Conservation (phyloP, 2,329 filamentous ascomycete species). For the Arthrobotrys sphaeroides region DNA sequence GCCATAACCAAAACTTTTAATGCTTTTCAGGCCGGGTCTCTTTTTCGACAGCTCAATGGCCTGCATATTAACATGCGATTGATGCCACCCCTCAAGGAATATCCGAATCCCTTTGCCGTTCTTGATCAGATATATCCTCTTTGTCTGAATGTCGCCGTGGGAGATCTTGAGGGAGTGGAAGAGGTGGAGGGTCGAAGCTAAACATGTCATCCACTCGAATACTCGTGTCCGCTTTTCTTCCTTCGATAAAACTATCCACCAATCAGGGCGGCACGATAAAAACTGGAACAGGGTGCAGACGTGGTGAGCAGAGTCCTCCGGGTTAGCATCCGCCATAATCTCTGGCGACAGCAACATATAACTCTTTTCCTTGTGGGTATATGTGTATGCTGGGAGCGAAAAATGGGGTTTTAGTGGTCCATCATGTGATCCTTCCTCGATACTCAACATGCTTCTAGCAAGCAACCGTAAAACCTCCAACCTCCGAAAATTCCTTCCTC, state of each 20-base stretch:
- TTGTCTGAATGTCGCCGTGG: conserved; percentile 42
- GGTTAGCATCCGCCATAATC: conserved; percentile 20
- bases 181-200: conserved; percentile 38
- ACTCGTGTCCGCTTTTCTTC: conserved; percentile 38
- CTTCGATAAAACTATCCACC: conserved; percentile 44
- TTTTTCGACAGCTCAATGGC: conserved; percentile 35
- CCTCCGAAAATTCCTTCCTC: conserved; percentile 38
- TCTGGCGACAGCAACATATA: conserved; percentile 34
- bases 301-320: conserved; percentile 26
- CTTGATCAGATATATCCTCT: conserved; percentile 28
- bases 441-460: conserved; percentile 25
- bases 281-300: conserved; percentile 41
- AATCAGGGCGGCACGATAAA: conserved; percentile 31
- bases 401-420: conserved; percentile 35
- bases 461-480: conserved; percentile 41
- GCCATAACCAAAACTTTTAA: conserved; percentile 48
- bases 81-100: conserved; percentile 44
- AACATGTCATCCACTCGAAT: conserved; percentile 47
- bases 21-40: conserved; percentile 33
- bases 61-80: conserved; percentile 29
- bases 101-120: conserved; percentile 39
- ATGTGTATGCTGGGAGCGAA: conserved; percentile 45
- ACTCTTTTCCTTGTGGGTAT: conserved; percentile 35
- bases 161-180: conserved; percentile 46
- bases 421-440: conserved; percentile 26